phyloP scores from a whole-genome alignment of 2,329 filamentous ascomycete genomes.

The Colletotrichum orbiculare region DNA sequence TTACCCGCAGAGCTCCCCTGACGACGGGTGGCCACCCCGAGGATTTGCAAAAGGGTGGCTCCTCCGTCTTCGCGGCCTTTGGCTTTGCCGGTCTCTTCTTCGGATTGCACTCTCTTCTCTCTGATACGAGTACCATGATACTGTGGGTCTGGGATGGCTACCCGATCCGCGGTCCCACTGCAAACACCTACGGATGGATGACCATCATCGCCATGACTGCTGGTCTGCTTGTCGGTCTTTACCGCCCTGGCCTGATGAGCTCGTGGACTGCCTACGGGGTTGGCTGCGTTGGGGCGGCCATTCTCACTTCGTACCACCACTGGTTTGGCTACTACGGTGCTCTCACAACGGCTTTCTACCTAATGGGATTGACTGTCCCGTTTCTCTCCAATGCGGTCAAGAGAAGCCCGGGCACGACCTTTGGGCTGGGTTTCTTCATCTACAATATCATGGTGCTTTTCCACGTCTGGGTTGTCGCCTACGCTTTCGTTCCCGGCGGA shows the following conservation, averaged over 20 bases:
- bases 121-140: slow-evolving; percentile 99
- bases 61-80: slow-evolving; percentile 76
- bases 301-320: slow-evolving; percentile 80
- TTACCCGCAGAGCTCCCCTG: slow-evolving; percentile 74
- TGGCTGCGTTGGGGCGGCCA: slow-evolving; percentile 81
- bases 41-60: slow-evolving; percentile 65
- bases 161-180: slow-evolving; percentile 86
- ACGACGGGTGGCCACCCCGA: slow-evolving; percentile 49
- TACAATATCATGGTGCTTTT: slow-evolving; percentile 98
- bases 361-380: slow-evolving; percentile 82
- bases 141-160: slow-evolving; percentile 98
- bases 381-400: slow-evolving; percentile 81
- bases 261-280: slow-evolving; percentile 84
- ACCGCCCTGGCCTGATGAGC: slow-evolving; percentile 74
- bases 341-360: slow-evolving; percentile 78
- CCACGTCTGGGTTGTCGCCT: slow-evolving; percentile 98
- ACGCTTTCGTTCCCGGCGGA: slow-evolving; percentile 96
- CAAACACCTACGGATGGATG: slow-evolving; percentile 88
- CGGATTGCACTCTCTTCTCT: slow-evolving; percentile 89
- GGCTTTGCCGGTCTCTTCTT: slow-evolving; percentile 90
- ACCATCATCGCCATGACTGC: slow-evolving; percentile 89
- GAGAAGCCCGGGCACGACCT: slow-evolving; percentile 81
- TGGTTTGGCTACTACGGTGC: slow-evolving; percentile 94
- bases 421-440: slow-evolving; percentile 87
- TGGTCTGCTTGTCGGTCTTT: slow-evolving; percentile 81